Conservation (phyloP, 176 grass and related monocot genomes). For the Oryza meridionalis region DNA sequence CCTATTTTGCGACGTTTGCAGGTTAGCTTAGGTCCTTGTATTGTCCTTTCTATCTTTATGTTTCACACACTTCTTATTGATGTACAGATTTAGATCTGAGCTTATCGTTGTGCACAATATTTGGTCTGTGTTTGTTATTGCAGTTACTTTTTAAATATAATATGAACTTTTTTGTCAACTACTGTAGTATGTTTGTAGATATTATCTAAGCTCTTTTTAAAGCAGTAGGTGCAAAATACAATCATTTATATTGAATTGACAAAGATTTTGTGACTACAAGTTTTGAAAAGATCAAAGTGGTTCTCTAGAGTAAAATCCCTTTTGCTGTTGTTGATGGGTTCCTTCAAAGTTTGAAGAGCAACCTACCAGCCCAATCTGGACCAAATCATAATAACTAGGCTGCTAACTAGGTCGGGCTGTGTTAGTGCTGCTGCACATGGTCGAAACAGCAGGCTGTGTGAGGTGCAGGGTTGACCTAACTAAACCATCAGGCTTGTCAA, state of each 20-base stretch:
- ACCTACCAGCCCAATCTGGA: background rate
- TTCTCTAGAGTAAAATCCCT: background rate
- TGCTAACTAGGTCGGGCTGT: background rate
- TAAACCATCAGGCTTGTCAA: background rate
- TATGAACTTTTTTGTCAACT: background rate
- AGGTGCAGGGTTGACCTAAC: background rate
- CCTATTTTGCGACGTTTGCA: constrained; percentile 85
- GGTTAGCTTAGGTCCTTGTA: constrained; percentile 43
- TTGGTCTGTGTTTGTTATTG: background rate
- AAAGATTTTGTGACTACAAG: background rate
- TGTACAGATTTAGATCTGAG: background rate
- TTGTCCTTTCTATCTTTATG: constrained; percentile 32
- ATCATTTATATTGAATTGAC: background rate
- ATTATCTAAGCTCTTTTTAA: background rate
- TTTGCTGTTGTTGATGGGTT: background rate
- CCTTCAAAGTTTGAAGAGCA: background rate
- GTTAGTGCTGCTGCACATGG: background rate
- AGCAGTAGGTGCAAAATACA: background rate
- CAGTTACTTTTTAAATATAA: background rate
- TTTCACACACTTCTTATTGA: constrained; percentile 6
- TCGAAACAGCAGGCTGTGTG: background rate
- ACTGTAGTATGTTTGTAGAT: background rate
- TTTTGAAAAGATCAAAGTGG: background rate
- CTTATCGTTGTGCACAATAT: background rate
- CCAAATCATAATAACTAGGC: background rate